Evolutionary conservation across 2,329 filamentous ascomycete genomes (phyloP).

Genomic region (Monosporascus ibericus): DNA sequence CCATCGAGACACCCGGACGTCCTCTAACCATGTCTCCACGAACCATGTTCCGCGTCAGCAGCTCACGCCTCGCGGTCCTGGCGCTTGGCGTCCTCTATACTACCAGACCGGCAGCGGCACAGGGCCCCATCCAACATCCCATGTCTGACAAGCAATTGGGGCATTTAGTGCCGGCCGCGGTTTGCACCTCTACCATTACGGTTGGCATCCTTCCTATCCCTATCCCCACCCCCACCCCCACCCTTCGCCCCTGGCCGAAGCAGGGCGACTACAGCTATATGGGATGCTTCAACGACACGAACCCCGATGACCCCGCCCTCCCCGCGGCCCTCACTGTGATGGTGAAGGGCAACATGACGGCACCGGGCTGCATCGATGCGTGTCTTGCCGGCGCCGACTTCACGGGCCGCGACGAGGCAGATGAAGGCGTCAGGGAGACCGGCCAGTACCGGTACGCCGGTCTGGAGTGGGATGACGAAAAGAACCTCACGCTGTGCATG

Average conservation of each 20-base stretch:
- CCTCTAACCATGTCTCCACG: too few relatives aligned
- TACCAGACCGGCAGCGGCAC: too few relatives aligned
- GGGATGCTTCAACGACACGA: slow-evolving; percentile 55
- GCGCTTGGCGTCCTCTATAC: too few relatives aligned
- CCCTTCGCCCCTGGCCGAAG: background rate
- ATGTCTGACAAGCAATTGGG: too few relatives aligned
- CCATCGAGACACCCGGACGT: too few relatives aligned
- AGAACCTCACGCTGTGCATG: slow-evolving; percentile 38
- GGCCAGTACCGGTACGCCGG: slow-evolving; percentile 44
- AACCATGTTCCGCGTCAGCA: too few relatives aligned
- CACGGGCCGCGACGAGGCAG: slow-evolving; percentile 30
- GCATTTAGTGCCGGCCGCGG: background rate
- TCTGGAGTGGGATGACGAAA: slow-evolving; percentile 47
- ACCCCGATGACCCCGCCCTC: slow-evolving; percentile 37
- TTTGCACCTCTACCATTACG: background rate
- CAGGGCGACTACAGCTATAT: slow-evolving; percentile 38
- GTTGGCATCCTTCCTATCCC: background rate
- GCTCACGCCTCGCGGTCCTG: too few relatives aligned
- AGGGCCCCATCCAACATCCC: too few relatives aligned
- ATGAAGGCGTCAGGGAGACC: slow-evolving; percentile 16
- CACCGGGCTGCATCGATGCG: slow-evolving; percentile 36
- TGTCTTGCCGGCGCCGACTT: slow-evolving; percentile 24
- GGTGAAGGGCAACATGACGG: slow-evolving; percentile 42
- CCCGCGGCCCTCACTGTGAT: slow-evolving; percentile 34
- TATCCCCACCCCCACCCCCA: background rate